Evolutionary conservation across 306 rosid species (phyloP).

Genomic region (Sphenostylis stenocarpa): DNA sequence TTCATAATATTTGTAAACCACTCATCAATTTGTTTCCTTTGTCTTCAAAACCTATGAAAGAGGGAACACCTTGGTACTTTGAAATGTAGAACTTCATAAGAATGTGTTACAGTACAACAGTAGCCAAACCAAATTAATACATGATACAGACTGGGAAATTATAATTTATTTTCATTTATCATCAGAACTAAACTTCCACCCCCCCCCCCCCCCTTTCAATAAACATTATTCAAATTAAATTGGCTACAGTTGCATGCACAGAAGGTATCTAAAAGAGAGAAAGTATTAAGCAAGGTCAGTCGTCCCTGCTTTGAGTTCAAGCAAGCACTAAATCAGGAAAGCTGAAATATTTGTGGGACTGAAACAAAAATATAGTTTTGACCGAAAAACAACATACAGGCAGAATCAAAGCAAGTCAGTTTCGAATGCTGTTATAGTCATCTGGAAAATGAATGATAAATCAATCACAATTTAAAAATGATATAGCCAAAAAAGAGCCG

Average conservation of each 20-base stretch:
- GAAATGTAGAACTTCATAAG: constrained; percentile 15
- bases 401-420: constrained; percentile 13
- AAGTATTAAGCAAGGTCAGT: background rate
- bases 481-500: background rate
- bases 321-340: constrained; percentile 16
- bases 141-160: background rate
- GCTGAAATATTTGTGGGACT: background rate
- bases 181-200: background rate
- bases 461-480: background rate
- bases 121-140: background rate
- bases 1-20: constrained; percentile 17
- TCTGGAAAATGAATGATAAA: constrained; percentile 14
- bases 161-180: constrained; percentile 17
- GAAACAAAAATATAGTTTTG: background rate
- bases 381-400: constrained; percentile 9
- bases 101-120: background rate
- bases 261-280: constrained; percentile 1
- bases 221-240: constrained; percentile 6
- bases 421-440: background rate
- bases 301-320: constrained; percentile 21
- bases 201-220: background rate
- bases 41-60: background rate
- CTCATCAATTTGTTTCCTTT: background rate
- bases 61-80: constrained; percentile 14
- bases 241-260: background rate